phyloP scores from a whole-genome alignment of 2,329 filamentous ascomycete species.

The Paracamarosporium sp. region DNA sequence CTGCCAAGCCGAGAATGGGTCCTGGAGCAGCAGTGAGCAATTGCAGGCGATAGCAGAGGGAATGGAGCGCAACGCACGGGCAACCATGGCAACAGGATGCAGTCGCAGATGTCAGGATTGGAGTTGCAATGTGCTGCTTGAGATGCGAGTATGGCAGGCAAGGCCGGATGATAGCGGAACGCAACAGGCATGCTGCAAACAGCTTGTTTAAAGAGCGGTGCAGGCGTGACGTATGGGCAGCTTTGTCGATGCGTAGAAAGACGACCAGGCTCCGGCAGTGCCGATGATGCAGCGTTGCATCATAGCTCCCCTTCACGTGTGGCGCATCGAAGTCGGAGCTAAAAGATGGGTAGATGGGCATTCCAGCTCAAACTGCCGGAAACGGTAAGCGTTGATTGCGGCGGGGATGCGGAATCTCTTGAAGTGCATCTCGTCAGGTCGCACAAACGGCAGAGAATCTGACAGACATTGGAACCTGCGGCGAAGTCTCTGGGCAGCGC shows the following conservation, averaged over 20 bases:
- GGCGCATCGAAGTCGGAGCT: no score
- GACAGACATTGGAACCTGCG: no score
- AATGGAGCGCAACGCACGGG: conserved; percentile 23
- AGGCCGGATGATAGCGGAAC: conserved; percentile 5
- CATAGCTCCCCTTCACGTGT: not conserved
- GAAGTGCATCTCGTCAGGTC: no score
- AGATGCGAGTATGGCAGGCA: not conserved
- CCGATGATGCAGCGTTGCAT: conserved; percentile 4
- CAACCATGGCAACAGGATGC: conserved; percentile 14
- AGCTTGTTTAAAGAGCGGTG: conserved; percentile 12
- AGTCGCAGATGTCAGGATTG: not conserved
- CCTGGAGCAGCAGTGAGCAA: conserved; percentile 48
- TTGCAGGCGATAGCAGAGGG: not conserved
- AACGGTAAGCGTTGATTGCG: no score
- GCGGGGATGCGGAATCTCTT: no score
- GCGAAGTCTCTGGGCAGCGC: no score
- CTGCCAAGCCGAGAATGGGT: conserved; percentile 61
- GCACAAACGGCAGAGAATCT: no score
- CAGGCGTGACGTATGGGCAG: conserved; percentile 15
- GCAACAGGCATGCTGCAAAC: not conserved
- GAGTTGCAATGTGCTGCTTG: not conserved
- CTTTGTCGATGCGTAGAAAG: not conserved
- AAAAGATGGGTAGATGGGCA: no score
- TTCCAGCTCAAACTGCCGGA: no score
- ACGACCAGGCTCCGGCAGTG: conserved; percentile 1